Base-by-base conservation (phyloP, 495 filamentous ascomycete genomes). In the Platismatia glauca region DNA sequence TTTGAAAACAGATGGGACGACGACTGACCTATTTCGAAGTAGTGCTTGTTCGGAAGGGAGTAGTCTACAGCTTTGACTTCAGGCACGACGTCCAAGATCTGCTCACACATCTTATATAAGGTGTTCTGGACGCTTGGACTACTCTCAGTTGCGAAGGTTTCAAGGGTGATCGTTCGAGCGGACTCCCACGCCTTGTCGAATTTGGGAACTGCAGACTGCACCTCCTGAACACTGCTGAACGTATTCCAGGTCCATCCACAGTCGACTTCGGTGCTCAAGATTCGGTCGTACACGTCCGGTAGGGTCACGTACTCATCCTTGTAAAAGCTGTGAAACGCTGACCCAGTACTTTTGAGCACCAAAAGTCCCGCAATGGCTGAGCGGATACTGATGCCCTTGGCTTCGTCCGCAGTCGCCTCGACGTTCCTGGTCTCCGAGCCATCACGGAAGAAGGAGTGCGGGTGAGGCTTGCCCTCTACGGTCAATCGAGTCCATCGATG, bases 101-200 rank as follows among this genome's bases (percentile, higher is more conserved):
- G 81, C 72, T 93, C 86, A 62, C 82, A 83, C 94, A 98, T 98
- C 81, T 95, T 93, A 76, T 95, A 97, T 94, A 98, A 96, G 62
- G 92, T 97, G 66, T 86, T 86, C 81, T 98, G 94, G 22, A 98
- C 94, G 69, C 89, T 93, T 55, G 94, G 88, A 67, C 89, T 94
- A 72, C 89, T 81, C 67, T 97, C 93, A 68, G 84, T 83, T n/a
- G 94, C 92, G 70, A 98, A 98, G 0, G 85, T 90, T 81, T 89
- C 89, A 69, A 97, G 79, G 27, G 93, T 95, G 75, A 95, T 93
- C 44, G 78, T 75, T 62, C 91, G 81, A 29, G 90, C 91, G 55
- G 78, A 76, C 58, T 86, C 77, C 83, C 86, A 97, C 15, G 90
- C 89, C 43, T 75, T 70, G 74, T 96, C 86, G 74, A 97, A 98